Conservation (phyloP, 192 early-diverging fungal genomes). For the Phycomyces nitens region DNA sequence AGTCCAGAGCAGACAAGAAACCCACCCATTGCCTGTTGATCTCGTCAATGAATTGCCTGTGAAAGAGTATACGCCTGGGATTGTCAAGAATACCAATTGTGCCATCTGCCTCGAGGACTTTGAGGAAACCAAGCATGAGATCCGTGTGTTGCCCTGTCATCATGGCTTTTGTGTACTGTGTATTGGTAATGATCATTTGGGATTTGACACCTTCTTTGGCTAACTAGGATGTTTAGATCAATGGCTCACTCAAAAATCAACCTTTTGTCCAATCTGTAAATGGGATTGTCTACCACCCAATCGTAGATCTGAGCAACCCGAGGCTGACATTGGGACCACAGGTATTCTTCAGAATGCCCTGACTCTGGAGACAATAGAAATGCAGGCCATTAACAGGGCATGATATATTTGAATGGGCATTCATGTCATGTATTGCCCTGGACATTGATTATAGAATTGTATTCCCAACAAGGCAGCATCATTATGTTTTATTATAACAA, state of each 20-base stretch:
- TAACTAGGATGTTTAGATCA: conserved; percentile 17
- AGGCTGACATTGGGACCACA: neutral
- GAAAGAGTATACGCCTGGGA: conserved; percentile 9
- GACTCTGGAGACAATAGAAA: too few relatives aligned
- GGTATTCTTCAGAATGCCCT: too few relatives aligned
- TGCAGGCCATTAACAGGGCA: too few relatives aligned
- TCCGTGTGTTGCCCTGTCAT: conserved; percentile 36
- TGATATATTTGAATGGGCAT: too few relatives aligned
- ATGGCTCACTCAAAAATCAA: conserved; percentile 35
- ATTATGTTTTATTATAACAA: too few relatives aligned
- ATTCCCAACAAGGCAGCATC: too few relatives aligned
- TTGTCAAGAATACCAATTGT: conserved; percentile 34
- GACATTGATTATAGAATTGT: too few relatives aligned
- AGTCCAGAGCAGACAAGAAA: neutral
- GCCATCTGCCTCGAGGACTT: conserved; percentile 39
- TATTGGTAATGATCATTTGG: conserved; percentile 25
- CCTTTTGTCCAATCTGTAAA: conserved; percentile 33
- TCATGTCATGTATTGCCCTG: too few relatives aligned
- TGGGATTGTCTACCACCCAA: conserved; percentile 26
- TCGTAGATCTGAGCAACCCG: conserved; percentile 2
- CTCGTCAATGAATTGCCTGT: conserved; percentile 29
- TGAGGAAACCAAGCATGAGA: conserved; percentile 11
- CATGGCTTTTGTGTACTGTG: conserved; percentile 39
- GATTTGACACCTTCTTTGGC: too few relatives aligned
- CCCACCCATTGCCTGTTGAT: conserved; percentile 23